These are phyloP conservation scores for Rhodotorula sp. DNA, from an alignment of 1,284 basidiomycete genomes.

Conservation along the genomic window DNA sequence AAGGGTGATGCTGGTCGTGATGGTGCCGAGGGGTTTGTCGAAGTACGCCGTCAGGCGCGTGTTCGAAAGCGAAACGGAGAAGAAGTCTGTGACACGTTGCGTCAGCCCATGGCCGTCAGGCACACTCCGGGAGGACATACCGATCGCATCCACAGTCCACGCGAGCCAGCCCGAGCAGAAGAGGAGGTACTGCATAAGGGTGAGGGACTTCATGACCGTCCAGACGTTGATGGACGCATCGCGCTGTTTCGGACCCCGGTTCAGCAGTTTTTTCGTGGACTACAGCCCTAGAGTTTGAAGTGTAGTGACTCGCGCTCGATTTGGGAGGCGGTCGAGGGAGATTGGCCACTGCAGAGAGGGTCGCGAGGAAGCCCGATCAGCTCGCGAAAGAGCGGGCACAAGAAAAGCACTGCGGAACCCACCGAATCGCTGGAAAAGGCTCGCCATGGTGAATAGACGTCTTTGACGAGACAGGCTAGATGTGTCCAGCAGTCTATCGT, in stretches of 20 bases:
- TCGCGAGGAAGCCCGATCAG: background rate
- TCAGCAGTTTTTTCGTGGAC: background rate
- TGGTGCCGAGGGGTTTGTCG: constrained; percentile 30
- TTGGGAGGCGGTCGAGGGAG: constrained; percentile 38
- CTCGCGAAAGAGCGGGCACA: background rate
- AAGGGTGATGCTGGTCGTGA: constrained; percentile 70
- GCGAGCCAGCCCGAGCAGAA: constrained; percentile 59
- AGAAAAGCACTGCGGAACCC: background rate
- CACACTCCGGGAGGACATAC: background rate
- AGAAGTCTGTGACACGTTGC: constrained; percentile 58
- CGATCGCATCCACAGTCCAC: constrained; percentile 55
- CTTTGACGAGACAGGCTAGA: background rate
- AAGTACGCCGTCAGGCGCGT: constrained; percentile 15
- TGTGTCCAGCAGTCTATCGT: too few relatives aligned
- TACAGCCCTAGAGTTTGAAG: background rate
- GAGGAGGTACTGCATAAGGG: constrained; percentile 55
- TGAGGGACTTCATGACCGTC: constrained; percentile 49
- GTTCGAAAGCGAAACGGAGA: constrained; percentile 66
- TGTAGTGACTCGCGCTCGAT: constrained; percentile 16
- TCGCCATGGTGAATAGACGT: background rate
- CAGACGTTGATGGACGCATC: constrained; percentile 45
- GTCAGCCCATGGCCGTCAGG: too few relatives aligned
- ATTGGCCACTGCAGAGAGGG: constrained; percentile 17
- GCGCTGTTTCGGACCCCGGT: background rate
- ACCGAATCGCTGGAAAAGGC: background rate